Evolutionary conservation across 257 asterid genomes (phyloP), one percentile per base, ranked within the genome.

Genomic region (Solanum corneliomulleri): DNA sequence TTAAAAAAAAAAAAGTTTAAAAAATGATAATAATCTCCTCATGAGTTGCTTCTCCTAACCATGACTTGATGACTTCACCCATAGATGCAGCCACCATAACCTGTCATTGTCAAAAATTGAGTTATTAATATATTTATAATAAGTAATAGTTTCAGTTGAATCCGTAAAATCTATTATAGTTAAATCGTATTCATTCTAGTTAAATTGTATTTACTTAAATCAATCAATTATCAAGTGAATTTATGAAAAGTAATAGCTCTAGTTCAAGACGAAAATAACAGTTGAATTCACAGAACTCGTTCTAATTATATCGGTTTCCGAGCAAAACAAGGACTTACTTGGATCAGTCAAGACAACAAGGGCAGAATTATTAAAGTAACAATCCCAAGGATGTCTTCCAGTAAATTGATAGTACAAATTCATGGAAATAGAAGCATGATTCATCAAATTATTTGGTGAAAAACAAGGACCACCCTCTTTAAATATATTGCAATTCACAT

Each of bases 371-470:
- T 88, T 85, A 45, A 94, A 94, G 69, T 82, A 12, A 75, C 96
- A 94, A 69, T 91, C 80, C 94, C 93, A 93, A 1, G 27, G 7
- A 83, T 92, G 71, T 88, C 94, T 90, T 41, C 93, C 93, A 3
- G 37, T 85, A 13, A 84, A 29, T 88, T 91, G 92, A 49, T 91
- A 94, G 82, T 92, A 93, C 11, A 93, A 89, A 87, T 94, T 94
- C 95, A 94, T 94, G 80, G 92, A 94, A 31, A 93, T 25, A 23
- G 98, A 94, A 31, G 95, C 98, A 80, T 92, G 97, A 86, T 93
- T 94, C 2, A 90, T 89, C 39, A 87, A 87, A 69, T 12, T 89
- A 60, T 91, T 70, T 6, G 95, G 96, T 25, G 64, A 29, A 81
- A 37, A 88, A 41, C 97, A 94, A n/a, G 94, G 64, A 77, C 91